Base-by-base conservation (phyloP, 352 stramenopile species). In the Phytophthora pseudosyringae region DNA sequence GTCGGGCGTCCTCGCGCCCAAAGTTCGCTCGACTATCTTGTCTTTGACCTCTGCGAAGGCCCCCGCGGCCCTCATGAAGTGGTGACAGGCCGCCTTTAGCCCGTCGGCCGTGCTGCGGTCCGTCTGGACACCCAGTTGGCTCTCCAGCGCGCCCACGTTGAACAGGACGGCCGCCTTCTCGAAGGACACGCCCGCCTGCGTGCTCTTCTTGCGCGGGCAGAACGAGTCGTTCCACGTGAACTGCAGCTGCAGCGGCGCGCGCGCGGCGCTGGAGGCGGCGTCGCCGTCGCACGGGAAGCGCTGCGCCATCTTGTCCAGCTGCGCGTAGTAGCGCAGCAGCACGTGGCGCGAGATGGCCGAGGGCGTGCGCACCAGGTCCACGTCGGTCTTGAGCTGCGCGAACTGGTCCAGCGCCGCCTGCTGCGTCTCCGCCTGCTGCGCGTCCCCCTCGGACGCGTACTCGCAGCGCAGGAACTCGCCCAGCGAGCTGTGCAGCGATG, bases 161-260 rank as follows among this genome's bases (percentile, higher is more conserved):
- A 97, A 97, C 68, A 97, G 71, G n/a, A 96, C 75, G 49, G 82
- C 80, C 3, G 82, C 86, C 46, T 81, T 82, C 60, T 97, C 91
- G 59, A 92, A 97, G 11, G 67, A 62, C 1, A 97, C 59, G 4
- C 76, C 77, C 15, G 54, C 67, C 51, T 94, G 78, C 28, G 75
- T 81, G 48, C 77, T 84, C 67, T 94, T 93, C 61, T 96, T 96
- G 41, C 81, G 89, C 16, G 91, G 89, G 57, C 82, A 93, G 65
- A 98, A 96, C 55, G 91, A 95, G 53, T 98, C 91, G 71, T 86
- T 91, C 91, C 91, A 98, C n/a, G 83, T 86, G 64, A 97, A 97
- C 38, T 84, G 76, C 15, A 97, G 67, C 29, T 76, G 68, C 5
- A 94, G 63, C 29, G 51, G 11, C 0, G 51, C 26, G 31, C 68